Percentiles rank a stretch among this genome's conserved stretches.
These are phyloP conservation scores for Fusarium euwallaceae DNA, from an alignment of 2,329 filamentous ascomycete genomes.

Conservation along the genomic window DNA sequence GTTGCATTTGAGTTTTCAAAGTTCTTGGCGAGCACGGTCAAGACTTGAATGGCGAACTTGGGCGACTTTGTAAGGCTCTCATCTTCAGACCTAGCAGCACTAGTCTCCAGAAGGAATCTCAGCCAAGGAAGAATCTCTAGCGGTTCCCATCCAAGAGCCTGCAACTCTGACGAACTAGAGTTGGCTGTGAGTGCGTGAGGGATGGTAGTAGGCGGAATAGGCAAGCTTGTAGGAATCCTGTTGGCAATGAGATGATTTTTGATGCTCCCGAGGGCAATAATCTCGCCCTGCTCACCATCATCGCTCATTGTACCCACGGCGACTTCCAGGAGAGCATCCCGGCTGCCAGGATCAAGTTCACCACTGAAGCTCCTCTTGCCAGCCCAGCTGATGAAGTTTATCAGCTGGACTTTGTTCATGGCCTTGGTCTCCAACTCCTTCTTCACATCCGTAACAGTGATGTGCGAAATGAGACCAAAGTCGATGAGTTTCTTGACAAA, in stretches of 20 bases:
- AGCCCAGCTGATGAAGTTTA: conserved; percentile 88
- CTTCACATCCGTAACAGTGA: conserved; percentile 89
- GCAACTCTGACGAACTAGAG: conserved; percentile 76
- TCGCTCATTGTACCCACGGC: conserved; percentile 79
- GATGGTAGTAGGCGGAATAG: conserved; percentile 84
- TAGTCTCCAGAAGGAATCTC: conserved; percentile 79
- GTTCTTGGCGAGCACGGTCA: conserved; percentile 86
- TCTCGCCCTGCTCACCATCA: conserved; percentile 72
- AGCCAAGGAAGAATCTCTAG: conserved; percentile 90
- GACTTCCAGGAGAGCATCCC: conserved; percentile 80
- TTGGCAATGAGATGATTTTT: conserved; percentile 80
- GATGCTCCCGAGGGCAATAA: conserved; percentile 84
- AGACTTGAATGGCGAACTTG: conserved; percentile 80
- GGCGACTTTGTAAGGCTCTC: conserved; percentile 79
- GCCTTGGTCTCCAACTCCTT: conserved; percentile 86
- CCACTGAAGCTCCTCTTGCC: conserved; percentile 77
- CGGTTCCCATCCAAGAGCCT: conserved; percentile 87
- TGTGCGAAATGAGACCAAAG: conserved; percentile 87
- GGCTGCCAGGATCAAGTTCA: conserved; percentile 77
- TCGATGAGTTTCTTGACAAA: conserved; percentile 87
- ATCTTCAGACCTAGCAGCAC: conserved; percentile 69
- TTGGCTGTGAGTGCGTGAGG: conserved; percentile 85
- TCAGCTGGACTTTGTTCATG: conserved; percentile 81
- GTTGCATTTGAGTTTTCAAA: conserved; percentile 83
- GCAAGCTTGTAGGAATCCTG: conserved; percentile 84